Percentiles rank a stretch among this genome's conserved stretches.
These are phyloP conservation scores for Rhynchosporium graminicola DNA, from an alignment of 2,329 filamentous ascomycete species.

Conservation along the genomic window DNA sequence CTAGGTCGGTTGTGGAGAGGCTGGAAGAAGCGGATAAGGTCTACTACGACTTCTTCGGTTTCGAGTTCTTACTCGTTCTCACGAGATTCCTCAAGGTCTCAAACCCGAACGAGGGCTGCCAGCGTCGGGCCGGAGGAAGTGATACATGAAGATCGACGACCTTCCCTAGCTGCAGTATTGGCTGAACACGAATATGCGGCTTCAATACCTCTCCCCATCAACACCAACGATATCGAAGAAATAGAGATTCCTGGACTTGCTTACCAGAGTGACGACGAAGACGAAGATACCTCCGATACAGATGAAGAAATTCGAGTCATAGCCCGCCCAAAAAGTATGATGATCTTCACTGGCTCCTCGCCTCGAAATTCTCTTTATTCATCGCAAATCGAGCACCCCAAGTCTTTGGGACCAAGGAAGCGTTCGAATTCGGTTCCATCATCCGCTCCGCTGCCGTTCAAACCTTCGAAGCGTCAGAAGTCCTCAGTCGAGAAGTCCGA, in stretches of 20 bases:
- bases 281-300: conserved; percentile 46
- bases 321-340: conserved; percentile 46
- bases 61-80: conserved; percentile 51
- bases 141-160: conserved; percentile 27
- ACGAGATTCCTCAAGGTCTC: conserved; percentile 46
- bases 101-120: conserved; percentile 37
- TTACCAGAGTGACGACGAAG: conserved; percentile 62
- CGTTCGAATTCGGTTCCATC: conserved; percentile 39
- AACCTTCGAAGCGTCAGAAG: conserved; percentile 27
- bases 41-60: conserved; percentile 51
- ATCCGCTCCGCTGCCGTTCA: conserved; percentile 28
- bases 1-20: conserved; percentile 89
- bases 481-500: conserved; percentile 13
- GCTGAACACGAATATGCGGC: conserved; percentile 46
- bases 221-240: conserved; percentile 70
- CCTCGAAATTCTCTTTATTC: conserved; percentile 33
- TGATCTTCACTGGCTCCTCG: conserved; percentile 40
- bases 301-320: conserved; percentile 41
- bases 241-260: conserved; percentile 77
- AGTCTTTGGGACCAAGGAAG: conserved; percentile 30
- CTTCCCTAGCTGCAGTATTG: conserved; percentile 30
- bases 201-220: conserved; percentile 67
- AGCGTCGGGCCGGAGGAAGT: conserved; percentile 45
- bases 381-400: conserved; percentile 29
- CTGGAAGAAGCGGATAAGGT: conserved; percentile 85